Evolutionary conservation across 2,329 filamentous ascomycete species (phyloP).

Genomic region (Penicillium sp.): DNA sequence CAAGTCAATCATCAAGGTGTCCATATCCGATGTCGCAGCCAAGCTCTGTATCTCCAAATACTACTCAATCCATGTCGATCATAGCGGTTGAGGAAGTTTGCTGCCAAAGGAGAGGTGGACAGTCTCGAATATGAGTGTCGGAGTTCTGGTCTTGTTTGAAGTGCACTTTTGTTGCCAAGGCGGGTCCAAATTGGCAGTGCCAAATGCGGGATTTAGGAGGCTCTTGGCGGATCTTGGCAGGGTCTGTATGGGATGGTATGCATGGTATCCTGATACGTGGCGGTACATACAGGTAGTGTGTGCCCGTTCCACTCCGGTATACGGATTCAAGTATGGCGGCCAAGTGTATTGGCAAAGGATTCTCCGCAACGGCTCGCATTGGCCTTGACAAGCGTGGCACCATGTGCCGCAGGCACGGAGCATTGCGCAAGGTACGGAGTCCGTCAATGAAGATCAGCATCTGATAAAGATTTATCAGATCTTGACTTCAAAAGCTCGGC

Average conservation of each 20-base stretch:
- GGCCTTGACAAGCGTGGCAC: not conserved
- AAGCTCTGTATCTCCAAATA: not conserved
- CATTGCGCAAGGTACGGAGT: not conserved
- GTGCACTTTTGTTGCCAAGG: too few species aligned
- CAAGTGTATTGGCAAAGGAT: not conserved
- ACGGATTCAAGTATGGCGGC: not conserved
- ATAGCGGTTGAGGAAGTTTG: not conserved
- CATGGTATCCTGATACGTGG: not conserved
- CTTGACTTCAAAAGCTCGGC: not conserved
- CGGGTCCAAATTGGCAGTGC: not conserved
- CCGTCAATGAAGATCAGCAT: not conserved
- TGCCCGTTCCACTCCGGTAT: too few species aligned
- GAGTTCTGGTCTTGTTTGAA: too few species aligned
- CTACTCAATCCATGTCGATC: not conserved
- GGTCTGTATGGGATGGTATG: not conserved
- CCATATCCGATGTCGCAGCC: constrained; percentile 3
- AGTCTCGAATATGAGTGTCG: not conserved
- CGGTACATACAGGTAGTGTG: not conserved
- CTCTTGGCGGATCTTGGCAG: not conserved
- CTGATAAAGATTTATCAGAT: not conserved
- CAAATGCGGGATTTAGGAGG: not conserved
- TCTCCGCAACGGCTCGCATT: not conserved
- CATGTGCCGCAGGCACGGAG: not conserved
- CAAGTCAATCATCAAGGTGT: not conserved
- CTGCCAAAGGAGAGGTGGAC: not conserved